These are phyloP conservation scores for Suhomyces coccinellae DNA, from an alignment of 1,139 yeast species.

Conservation along the genomic window DNA sequence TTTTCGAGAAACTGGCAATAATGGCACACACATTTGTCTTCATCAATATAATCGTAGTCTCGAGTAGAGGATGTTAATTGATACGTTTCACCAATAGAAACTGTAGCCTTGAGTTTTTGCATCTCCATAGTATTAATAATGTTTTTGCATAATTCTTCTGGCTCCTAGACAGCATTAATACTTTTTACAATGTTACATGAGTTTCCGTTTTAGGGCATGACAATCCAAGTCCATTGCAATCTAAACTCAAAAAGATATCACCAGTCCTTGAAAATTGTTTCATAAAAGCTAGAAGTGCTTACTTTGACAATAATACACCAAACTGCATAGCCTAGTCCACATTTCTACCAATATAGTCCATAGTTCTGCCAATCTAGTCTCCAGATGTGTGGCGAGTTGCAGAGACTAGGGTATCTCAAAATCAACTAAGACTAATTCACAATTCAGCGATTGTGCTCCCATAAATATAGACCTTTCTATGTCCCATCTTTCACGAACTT, in stretches of 20 bases:
- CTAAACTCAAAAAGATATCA: not conserved
- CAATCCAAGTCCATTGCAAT: not conserved
- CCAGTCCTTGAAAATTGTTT: not conserved
- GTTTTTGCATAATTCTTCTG: too few species aligned
- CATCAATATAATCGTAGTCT: constrained; percentile 6
- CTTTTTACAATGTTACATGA: constrained; percentile 1
- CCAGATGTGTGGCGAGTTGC: too few species aligned
- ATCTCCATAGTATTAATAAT: not conserved
- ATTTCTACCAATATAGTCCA: too few species aligned
- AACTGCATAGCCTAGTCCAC: too few species aligned
- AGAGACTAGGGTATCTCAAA: too few species aligned
- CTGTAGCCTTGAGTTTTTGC: not conserved
- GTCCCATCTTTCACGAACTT: too few species aligned
- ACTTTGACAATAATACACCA: too few species aligned
- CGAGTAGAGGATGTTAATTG: not conserved
- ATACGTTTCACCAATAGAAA: not conserved
- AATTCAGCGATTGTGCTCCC: too few species aligned
- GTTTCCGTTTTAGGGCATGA: constrained; percentile 5
- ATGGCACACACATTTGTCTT: constrained; percentile 19
- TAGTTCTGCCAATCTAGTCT: too few species aligned
- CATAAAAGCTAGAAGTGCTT: not conserved
- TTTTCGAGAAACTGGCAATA: constrained; percentile 14
- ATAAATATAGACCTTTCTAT: too few species aligned
- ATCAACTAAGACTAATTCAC: too few species aligned
- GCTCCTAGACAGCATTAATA: too few species aligned